phyloP scores from a whole-genome alignment of 345 rosid genomes.

The Viola odorata region DNA sequence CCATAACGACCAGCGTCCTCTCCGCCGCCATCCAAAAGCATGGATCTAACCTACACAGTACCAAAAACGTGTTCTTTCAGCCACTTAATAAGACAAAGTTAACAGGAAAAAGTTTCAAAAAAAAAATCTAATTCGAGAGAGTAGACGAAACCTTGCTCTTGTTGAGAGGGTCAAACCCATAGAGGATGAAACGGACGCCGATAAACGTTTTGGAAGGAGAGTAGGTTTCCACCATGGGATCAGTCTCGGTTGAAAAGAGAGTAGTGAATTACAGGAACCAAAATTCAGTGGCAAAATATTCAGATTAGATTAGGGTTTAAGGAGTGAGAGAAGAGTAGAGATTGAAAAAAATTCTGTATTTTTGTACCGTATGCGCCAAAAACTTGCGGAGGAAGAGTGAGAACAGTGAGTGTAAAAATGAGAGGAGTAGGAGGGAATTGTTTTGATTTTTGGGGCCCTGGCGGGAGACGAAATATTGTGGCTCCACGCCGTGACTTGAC shows the following conservation, averaged over 20 bases:
- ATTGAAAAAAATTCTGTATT: background rate
- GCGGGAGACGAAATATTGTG: conserved; percentile 29
- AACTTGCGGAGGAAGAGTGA: conserved; percentile 34
- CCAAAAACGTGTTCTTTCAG: background rate
- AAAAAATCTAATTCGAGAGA: background rate
- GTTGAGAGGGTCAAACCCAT: conserved; percentile 49
- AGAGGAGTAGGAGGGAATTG: conserved; percentile 9
- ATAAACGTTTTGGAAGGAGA: conserved; percentile 40
- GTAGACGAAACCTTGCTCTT: conserved; percentile 30
- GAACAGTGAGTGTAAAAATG: background rate
- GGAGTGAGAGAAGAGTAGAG: background rate
- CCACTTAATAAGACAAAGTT: background rate
- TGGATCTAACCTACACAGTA: conserved; percentile 46
- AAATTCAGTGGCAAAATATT: background rate
- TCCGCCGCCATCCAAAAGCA: conserved; percentile 70
- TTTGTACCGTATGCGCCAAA: background rate
- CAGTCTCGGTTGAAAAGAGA: background rate
- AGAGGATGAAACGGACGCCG: conserved; percentile 63
- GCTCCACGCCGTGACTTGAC: background rate
- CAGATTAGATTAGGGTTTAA: background rate
- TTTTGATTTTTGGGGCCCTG: conserved; percentile 14
- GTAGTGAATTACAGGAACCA: background rate
- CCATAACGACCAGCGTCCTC: conserved; percentile 45
- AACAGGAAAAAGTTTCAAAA: background rate
- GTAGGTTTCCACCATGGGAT: conserved; percentile 32